These are phyloP conservation scores for Euphorbia peplus DNA, from an alignment of 345 rosid species.

Conservation along the genomic window DNA sequence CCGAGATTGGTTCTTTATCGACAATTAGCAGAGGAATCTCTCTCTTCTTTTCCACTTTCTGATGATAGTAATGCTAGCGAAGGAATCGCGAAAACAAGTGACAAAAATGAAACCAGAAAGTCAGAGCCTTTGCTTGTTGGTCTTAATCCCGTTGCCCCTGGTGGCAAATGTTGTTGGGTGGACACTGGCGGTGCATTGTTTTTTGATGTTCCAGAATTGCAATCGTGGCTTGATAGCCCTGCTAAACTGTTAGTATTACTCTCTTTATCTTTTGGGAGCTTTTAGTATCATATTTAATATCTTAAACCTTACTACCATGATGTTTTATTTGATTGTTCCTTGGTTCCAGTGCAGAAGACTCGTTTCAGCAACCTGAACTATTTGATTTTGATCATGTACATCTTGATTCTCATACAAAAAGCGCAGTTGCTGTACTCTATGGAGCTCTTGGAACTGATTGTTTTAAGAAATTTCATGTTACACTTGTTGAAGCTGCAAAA, in stretches of 20 bases:
- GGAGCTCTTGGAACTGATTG: conserved; percentile 93
- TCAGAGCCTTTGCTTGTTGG: conserved; percentile 52
- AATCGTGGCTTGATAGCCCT: conserved; percentile 51
- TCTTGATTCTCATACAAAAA: conserved; percentile 50
- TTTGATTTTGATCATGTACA: conserved; percentile 85
- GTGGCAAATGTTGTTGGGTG: conserved; percentile 88
- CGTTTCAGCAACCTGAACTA: conserved; percentile 73
- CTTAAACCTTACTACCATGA: neutral
- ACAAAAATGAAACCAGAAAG: conserved; percentile 25
- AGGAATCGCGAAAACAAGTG: conserved; percentile 24
- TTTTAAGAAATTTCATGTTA: conserved; percentile 68
- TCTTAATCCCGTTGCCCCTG: conserved; percentile 45
- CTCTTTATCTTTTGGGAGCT: conserved; percentile 6
- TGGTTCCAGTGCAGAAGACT: conserved; percentile 50
- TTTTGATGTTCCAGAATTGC: conserved; percentile 64
- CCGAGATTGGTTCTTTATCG: conserved; percentile 85
- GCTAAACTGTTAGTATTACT: conserved; percentile 44
- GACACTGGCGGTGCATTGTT: conserved; percentile 78
- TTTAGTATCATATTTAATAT: neutral
- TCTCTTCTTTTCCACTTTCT: conserved; percentile 72
- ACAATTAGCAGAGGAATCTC: conserved; percentile 91
- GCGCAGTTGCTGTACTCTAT: conserved; percentile 72
- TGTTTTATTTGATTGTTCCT: conserved; percentile 21
- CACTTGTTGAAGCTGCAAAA: conserved; percentile 64
- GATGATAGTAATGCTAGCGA: conserved; percentile 41